Base-by-base conservation (phyloP, 257 asterid species). In the Gentiana dahurica region DNA sequence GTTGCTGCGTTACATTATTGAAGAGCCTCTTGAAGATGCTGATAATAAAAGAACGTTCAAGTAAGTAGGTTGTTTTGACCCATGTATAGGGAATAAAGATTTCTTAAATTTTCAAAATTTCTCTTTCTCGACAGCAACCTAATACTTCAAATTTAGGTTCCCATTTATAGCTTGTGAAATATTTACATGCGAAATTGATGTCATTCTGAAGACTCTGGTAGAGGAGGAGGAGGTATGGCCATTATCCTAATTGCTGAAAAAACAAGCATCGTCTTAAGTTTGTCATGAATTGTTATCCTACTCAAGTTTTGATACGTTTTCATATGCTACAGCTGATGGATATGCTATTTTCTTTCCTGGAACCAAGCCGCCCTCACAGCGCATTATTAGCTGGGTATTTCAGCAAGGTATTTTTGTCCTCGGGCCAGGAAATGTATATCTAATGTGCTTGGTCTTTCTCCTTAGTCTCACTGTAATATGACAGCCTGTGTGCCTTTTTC, bases 131-230 rank as follows among this genome's bases (percentile, higher is more conserved):
- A 32, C 8, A 55, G 32, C 46, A 36, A 34, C 35, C 39, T 50
- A 3, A 33, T 39, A 33, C 63, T 54, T 53, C 58, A 51, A 34
- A 36, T 68, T 47, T 78, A 92, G 99, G 91, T 88, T 92, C 68
- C 99, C 99, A 45, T 92, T 92, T 70, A 79, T 92, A 72, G 89
- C 99, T 11, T 88, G 95, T 76, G 99, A 92, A 82, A 75, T 88
- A 55, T 88, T 92, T 73, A 85, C 97, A 1, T 92, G 99, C 54
- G 99, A 92, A 75, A 92, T 92, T 58, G 99, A 92, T 67, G 95
- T 89, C 71, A 92, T 92, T 77, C 73, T 92, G 77, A 88, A 88
- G 87, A 82, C 95, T 51, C 57, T 92, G 71, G 99, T 92, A 62
- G 99, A 92, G 48, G 94, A 86, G 60, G 94, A 92, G 68, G 97